Evolutionary conservation across 257 asterid species (phyloP).

Genomic region (Petrea volubilis): DNA sequence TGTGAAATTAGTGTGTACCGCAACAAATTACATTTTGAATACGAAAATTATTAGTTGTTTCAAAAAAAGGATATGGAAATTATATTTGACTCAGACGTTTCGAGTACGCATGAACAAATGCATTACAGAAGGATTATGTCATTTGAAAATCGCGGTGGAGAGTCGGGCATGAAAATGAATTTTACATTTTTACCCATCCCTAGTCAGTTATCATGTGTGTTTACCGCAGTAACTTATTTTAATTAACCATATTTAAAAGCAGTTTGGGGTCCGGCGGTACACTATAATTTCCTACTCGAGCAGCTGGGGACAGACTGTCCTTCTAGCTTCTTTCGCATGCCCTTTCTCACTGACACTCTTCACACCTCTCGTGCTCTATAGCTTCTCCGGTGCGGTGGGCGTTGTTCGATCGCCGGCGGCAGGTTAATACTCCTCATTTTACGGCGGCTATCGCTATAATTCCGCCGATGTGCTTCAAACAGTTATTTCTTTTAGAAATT

Average conservation of each 20-base stretch:
- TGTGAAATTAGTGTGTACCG: too few species aligned
- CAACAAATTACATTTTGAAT: too few species aligned
- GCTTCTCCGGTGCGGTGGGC: not conserved
- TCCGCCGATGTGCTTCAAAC: constrained; percentile 2
- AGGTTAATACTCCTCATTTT: constrained; percentile 15
- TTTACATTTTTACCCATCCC: too few species aligned
- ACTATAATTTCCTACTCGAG: not conserved
- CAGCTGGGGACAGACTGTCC: not conserved
- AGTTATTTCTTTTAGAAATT: constrained; percentile 9
- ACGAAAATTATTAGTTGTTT: too few species aligned
- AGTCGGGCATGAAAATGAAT: too few species aligned
- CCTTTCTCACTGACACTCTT: not conserved
- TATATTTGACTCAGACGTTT: too few species aligned
- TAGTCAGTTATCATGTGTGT: too few species aligned
- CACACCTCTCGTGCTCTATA: not conserved
- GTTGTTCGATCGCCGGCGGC: constrained; percentile 18
- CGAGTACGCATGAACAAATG: too few species aligned
- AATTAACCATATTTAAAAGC: constrained; percentile 24
- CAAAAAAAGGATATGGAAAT: too few species aligned
- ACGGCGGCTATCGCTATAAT: not conserved
- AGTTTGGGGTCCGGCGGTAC: constrained; percentile 24
- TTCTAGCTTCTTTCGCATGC: not conserved
- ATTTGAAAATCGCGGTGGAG: too few species aligned
- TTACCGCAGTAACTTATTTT: not conserved
- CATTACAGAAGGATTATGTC: too few species aligned